phyloP scores from a whole-genome alignment of 1,284 basidiomycete genomes.

The Entoloma clypeatum region DNA sequence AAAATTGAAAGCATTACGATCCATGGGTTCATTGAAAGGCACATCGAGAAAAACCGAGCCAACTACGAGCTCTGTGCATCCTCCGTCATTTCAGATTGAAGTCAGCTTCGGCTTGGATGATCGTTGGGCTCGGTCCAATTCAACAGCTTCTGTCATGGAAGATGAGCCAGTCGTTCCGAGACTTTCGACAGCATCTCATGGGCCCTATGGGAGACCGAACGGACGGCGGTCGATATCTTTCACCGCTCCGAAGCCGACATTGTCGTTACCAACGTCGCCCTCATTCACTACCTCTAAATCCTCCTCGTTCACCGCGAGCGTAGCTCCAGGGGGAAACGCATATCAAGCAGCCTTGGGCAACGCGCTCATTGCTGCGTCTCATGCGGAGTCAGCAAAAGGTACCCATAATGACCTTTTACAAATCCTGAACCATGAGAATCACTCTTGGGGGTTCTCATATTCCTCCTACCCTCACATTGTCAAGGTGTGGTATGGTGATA shows the following conservation, averaged over 20 bases:
- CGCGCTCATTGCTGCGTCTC: conserved; percentile 89
- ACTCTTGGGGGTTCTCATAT: conserved; percentile 84
- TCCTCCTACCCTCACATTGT: conserved; percentile 75
- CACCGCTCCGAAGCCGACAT: conserved; percentile 38
- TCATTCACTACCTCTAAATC: conserved; percentile 42
- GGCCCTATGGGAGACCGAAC: conserved; percentile 31
- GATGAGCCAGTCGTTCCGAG: conserved; percentile 23
- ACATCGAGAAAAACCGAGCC: conserved; percentile 36
- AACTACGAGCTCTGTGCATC: conserved; percentile 48
- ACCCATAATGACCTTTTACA: conserved; percentile 88
- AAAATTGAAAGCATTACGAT: conserved; percentile 68
- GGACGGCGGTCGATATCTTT: conserved; percentile 69
- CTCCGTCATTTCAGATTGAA: conserved; percentile 49
- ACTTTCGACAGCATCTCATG: conserved; percentile 22
- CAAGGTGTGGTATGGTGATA: conserved; percentile 90
- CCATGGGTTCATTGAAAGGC: conserved; percentile 74
- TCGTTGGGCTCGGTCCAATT: conserved; percentile 42
- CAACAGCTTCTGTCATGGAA: conserved; percentile 25
- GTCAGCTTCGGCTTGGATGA: conserved; percentile 58
- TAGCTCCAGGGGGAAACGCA: conserved; percentile 34
- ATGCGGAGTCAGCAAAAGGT: conserved; percentile 89
- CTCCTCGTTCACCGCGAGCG: conserved; percentile 32
- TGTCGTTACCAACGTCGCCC: conserved; percentile 49
- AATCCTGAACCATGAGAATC: conserved; percentile 83
- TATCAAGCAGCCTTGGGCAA: conserved; percentile 76